Evolutionary conservation across 2,329 filamentous ascomycete species (phyloP).

Genomic region (Domatiomyces catenatus): DNA sequence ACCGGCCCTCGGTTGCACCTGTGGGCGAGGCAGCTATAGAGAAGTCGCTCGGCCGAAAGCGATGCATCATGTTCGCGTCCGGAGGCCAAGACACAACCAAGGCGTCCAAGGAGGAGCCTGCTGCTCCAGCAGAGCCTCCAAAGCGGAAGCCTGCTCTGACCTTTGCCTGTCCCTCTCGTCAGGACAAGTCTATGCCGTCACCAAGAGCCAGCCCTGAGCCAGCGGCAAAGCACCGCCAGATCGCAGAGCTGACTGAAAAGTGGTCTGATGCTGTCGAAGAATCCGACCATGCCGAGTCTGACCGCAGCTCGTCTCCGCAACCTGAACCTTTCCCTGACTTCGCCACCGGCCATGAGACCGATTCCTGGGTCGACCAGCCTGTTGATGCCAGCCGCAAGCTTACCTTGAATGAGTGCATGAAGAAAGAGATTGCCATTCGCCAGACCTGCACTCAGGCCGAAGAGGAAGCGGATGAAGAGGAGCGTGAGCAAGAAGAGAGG

Average conservation of each 20-base stretch:
- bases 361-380: constrained; percentile 76
- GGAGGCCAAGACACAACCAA: constrained; percentile 40
- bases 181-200: constrained; percentile 15
- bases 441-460: constrained; percentile 78
- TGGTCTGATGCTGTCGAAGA: constrained; percentile 7
- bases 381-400: constrained; percentile 52
- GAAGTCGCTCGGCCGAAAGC: constrained; percentile 56
- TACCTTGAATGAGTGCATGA: constrained; percentile 76
- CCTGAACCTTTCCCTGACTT: constrained; percentile 64
- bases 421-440: constrained; percentile 78
- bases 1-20: constrained; percentile 22
- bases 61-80: constrained; percentile 88
- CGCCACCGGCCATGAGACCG: constrained; percentile 66
- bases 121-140: constrained; percentile 18
- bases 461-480: constrained; percentile 64
- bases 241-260: background rate
- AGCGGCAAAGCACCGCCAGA: constrained; percentile 27
- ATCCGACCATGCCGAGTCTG: constrained; percentile 6
- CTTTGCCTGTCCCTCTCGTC: constrained; percentile 31
- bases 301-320: constrained; percentile 7
- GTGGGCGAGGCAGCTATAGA: constrained; percentile 42
- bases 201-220: constrained; percentile 18
- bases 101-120: constrained; percentile 20
- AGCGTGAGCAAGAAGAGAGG: constrained; percentile 42
- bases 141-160: constrained; percentile 32